Evolutionary conservation across 257 asterid species (phyloP).

Genomic region (Solanum rostratum): DNA sequence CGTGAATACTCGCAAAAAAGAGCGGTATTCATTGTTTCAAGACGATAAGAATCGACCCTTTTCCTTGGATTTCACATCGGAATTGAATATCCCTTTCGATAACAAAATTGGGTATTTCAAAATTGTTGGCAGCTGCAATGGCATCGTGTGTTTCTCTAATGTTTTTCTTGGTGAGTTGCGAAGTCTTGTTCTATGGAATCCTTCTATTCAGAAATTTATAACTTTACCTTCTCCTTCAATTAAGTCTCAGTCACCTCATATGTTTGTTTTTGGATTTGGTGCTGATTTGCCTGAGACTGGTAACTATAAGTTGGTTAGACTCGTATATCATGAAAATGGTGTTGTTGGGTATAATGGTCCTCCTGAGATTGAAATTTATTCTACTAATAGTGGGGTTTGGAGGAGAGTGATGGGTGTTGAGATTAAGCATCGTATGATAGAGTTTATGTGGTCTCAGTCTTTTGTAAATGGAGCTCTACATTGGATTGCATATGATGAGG

Average conservation of each 20-base stretch:
- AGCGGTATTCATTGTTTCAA: slow-evolving; percentile 19
- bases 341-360: slow-evolving; percentile 8
- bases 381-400: slow-evolving; percentile 28
- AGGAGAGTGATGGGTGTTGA: slow-evolving; percentile 9
- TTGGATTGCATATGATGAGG: slow-evolving; percentile 32
- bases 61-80: slow-evolving; percentile 1
- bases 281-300: not conserved
- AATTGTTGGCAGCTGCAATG: slow-evolving; percentile 43
- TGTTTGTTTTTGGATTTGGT: slow-evolving; percentile 43
- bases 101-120: slow-evolving; percentile 33
- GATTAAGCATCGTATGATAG: slow-evolving; percentile 12
- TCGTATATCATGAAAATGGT: slow-evolving; percentile 16
- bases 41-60: not conserved
- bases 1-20: slow-evolving; percentile 6
- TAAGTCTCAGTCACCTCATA: slow-evolving; percentile 17
- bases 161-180: slow-evolving; percentile 13
- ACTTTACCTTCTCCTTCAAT: slow-evolving; percentile 19
- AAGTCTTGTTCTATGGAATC: slow-evolving; percentile 37
- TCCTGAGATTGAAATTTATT: slow-evolving; percentile 33
- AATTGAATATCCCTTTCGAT: slow-evolving; percentile 25
- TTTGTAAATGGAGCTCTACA: slow-evolving; percentile 31
- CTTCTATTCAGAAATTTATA: slow-evolving; percentile 21
- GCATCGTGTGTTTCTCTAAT: slow-evolving; percentile 1
- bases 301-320: slow-evolving; percentile 46
- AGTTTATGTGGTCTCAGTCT: slow-evolving; percentile 27